phyloP scores from a whole-genome alignment of 2,329 filamentous ascomycete species.

The Penicillium sp. region DNA sequence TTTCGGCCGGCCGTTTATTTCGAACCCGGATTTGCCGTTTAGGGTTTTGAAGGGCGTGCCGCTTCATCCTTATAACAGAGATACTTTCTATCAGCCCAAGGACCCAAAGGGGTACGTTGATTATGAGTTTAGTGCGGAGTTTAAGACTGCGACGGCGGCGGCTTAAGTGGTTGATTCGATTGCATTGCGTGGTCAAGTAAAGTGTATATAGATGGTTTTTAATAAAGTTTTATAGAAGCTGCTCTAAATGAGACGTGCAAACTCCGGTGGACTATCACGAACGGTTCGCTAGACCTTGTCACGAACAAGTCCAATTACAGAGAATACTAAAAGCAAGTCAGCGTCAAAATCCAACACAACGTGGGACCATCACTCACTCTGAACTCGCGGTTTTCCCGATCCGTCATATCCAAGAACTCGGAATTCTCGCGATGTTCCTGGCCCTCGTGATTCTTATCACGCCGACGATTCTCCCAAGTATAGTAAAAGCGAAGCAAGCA shows the following conservation, averaged over 20 bases:
- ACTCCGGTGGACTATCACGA: not conserved
- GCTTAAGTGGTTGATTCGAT: slow-evolving; percentile 19
- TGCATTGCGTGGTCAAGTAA: slow-evolving; percentile 6
- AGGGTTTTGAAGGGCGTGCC: slow-evolving; percentile 39
- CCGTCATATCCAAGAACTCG: slow-evolving; percentile 35
- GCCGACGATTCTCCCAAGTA: slow-evolving; percentile 31
- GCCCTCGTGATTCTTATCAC: slow-evolving; percentile 21
- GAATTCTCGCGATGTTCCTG: slow-evolving; percentile 23
- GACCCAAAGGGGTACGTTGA: slow-evolving; percentile 41
- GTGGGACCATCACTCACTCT: slow-evolving; percentile 11
- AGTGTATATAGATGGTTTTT: not conserved
- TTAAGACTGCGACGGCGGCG: slow-evolving; percentile 21
- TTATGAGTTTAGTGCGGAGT: slow-evolving; percentile 36
- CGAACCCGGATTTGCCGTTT: slow-evolving; percentile 49
- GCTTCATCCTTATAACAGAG: slow-evolving; percentile 40
- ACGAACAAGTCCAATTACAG: not conserved
- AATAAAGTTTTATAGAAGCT: not conserved
- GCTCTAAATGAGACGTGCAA: not conserved
- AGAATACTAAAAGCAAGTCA: slow-evolving; percentile 7
- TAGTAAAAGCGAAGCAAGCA: slow-evolving; percentile 26
- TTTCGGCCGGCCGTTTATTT: slow-evolving; percentile 46
- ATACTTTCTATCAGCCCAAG: slow-evolving; percentile 42
- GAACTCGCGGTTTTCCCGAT: slow-evolving; percentile 31
- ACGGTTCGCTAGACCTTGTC: not conserved
- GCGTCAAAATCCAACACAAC: not conserved